Conservation (phyloP, 1,284 basidiomycete genomes). For the Fomitopsis pinicola region DNA sequence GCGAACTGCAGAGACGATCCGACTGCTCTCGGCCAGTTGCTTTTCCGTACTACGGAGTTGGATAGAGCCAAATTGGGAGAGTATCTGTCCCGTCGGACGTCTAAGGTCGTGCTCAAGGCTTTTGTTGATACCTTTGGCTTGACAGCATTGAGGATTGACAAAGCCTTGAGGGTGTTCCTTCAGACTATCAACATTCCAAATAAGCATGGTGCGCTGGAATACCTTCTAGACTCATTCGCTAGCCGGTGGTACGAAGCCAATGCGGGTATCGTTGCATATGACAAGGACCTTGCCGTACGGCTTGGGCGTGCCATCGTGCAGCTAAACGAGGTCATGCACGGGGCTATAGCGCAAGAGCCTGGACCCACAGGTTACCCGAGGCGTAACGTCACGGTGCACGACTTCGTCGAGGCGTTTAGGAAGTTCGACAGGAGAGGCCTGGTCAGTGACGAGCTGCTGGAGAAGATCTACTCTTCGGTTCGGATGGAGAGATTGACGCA, state of each 20-base stretch:
- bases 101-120: conserved; percentile 71
- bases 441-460: conserved; percentile 70
- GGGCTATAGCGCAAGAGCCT: conserved; percentile 53
- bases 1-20: conserved; percentile 57
- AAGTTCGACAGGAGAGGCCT: conserved; percentile 65
- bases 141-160: conserved; percentile 79
- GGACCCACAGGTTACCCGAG: conserved; percentile 60
- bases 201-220: conserved; percentile 52
- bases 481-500: conserved; percentile 69
- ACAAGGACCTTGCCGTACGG: conserved; percentile 72
- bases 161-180: conserved; percentile 85
- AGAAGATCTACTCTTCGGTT: conserved; percentile 76
- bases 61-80: conserved; percentile 82
- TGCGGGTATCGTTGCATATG: conserved; percentile 68
- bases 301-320: conserved; percentile 85
- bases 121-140: conserved; percentile 90
- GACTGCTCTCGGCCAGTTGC: conserved; percentile 67
- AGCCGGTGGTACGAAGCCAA: conserved; percentile 91
- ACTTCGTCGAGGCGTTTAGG: conserved; percentile 79
- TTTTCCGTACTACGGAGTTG: conserved; percentile 84
- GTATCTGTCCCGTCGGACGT: conserved; percentile 71
- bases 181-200: conserved; percentile 74
- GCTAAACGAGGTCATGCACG: conserved; percentile 79
- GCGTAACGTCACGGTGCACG: conserved; percentile 63
- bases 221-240: conserved; percentile 82